Base-by-base conservation (phyloP, 371 early-diverging fungal species). In the Sanchytrium tribonematis region DNA sequence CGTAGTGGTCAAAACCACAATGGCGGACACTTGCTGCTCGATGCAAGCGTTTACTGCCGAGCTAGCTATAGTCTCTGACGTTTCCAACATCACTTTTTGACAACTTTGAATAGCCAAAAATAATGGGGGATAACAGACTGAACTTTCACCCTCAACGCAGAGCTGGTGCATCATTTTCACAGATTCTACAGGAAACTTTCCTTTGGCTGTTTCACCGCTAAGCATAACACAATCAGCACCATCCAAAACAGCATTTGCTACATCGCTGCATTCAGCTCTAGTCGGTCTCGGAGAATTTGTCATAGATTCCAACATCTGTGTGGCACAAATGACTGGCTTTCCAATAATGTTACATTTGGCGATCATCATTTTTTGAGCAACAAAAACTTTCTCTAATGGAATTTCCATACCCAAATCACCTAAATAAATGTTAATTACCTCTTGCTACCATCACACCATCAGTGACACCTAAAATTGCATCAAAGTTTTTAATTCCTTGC, bases 241-340 rank as follows among this genome's bases (percentile, higher is more conserved):
- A 77, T 95, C 95, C 71, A 93, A 74, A 17, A 96, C 86, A 65
- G 98, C 98, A 80, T 97, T 95, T 31, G 97, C 94, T 31, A 98
- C 95, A 77, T 98, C 98, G 32, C 89, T 90, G 17, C 92, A 92
- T 77, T 98, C 98, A 68, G 98, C 95, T 76, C 98, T 88, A 31
- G 96, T 97, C n/a, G 98, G 98, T 31, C 91, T 83, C 70, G 89
- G 89, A 80, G 90, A 90, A 75, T 74, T 71, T 30, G 89, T 94
- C 98, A 98, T 97, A 66, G 92, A 91, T 77, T 98, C 97, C 66
- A 98, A 78, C 98, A 98, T 97, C 79, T 98, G 98, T 67, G 98
- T 98, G 65, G 98, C 98, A 31, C 78, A 77, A 66, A 98, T 91
- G 69, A 93, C 91, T 68, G 95, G 97, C 81, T 97, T 98, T 30